Evolutionary conservation across 1,284 basidiomycete species (phyloP), one percentile per base, ranked within the genome.

Genomic region (Neonothopanus nambi): DNA sequence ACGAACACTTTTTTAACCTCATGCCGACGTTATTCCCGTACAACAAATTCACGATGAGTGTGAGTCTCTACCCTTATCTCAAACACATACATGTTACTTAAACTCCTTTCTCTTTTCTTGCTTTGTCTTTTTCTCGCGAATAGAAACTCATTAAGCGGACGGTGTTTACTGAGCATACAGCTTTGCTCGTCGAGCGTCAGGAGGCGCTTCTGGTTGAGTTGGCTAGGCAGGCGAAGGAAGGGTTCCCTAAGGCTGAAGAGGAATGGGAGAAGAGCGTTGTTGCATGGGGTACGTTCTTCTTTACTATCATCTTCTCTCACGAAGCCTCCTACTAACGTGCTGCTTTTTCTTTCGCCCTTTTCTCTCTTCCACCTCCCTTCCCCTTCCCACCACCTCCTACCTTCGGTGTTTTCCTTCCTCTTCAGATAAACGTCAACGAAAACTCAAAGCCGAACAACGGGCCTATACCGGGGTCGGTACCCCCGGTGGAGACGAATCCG

Each of bases 21-120:
- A 89, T 97, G 84, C 93, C 94, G 0, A 77, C 75, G 26, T 72
- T 96, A 40, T 95, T 97, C 65, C 93, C 93, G 0, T 96, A 96
- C 67, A 97, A 97, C 70, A 88, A 90, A 62, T 96, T 91, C 68
- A 92, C 90, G 0, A 91, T 91, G 89, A 87, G 76, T 47, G 87
- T 88, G 51, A 45, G 83, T 70, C 18, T 15, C 12, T 3, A 38
- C 37, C 4, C 20, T 33, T 43, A 18, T 8, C n/a, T 41, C 24
- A 51, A 33, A 4, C 23, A 21, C 37, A 4, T 56, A 18, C 20
- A 59, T 17, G 38, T 24, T 12, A 28, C 11, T 11, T 28, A 28
- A 28, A n/a, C n/a, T n/a, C n/a, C n/a, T 58, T 12, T 42, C 51
- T 24, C 36, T 45, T 23, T 53, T 51, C 40, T 54, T 49, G 55